Base-by-base conservation (phyloP, 2,329 filamentous ascomycete species). In the Claviceps sp. region DNA sequence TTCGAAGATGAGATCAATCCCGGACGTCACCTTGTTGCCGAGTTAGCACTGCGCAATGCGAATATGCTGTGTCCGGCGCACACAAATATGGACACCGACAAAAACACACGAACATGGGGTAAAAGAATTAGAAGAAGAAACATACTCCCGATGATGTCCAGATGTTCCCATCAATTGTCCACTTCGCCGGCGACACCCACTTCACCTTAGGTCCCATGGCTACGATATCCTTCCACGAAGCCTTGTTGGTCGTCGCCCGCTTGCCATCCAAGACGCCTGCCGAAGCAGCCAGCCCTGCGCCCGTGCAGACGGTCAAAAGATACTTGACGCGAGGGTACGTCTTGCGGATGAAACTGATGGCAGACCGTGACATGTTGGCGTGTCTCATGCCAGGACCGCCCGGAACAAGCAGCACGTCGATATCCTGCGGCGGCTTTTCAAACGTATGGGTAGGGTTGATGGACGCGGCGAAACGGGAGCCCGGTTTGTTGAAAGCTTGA, bases 221-320 rank as follows among this genome's bases (percentile, higher is more conserved):
- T 1, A 65, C 72, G 3, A 76, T 73, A 56, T 63, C 62, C 5
- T 65, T 63, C 69, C 75, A 85, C 0, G 72, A 69, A 7, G 61
- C 61, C 64, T 86, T 86, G 62, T 86, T 86, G 16, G 78, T 82
- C 4, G 84, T 86, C 3, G 81, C 84, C 5, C 70, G 67, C 54
- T 67, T 70, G 0, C 79, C 77, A 54, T 85, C 73, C 30, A 87
- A 62, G 1, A 84, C 62, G 0, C 82, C 82, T 0, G 81, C 70
- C 42, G 67, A 64, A 0, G 82, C 82, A 0, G 77, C 70, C 1
- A 84, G 62, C 2, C 74, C 74, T 5, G 77, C 71, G 0, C 83
- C 83, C 1, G 81, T 86, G 63, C 84, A 86, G 1, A 86, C 72
- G 0, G 80, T 83, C 26, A 86, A 66, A n/a, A 84, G 59, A 57